These are phyloP conservation scores for Fusarium zealandicum DNA, from an alignment of 2,329 filamentous ascomycete species.

Conservation along the genomic window DNA sequence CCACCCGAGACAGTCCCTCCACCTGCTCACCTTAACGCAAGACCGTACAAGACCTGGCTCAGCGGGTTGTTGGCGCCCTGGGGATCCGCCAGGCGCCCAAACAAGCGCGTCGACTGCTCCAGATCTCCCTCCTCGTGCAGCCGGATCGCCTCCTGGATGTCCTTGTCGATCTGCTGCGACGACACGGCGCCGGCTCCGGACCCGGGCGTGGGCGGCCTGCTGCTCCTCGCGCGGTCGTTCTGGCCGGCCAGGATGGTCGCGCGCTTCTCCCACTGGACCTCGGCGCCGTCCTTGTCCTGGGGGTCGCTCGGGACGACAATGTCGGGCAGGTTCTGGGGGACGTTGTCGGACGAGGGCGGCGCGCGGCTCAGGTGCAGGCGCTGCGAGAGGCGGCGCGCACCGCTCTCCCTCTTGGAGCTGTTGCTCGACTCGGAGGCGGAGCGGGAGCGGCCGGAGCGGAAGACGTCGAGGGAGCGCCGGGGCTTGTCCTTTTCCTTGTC, in stretches of 20 bases:
- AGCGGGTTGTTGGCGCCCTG: slow-evolving; percentile 88
- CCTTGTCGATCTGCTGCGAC: slow-evolving; percentile 64
- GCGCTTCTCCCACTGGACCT: slow-evolving; percentile 89
- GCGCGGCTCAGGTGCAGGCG: slow-evolving; percentile 71
- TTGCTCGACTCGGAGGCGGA: slow-evolving; percentile 55
- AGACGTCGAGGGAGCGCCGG: slow-evolving; percentile 56
- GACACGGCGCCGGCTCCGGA: slow-evolving; percentile 47
- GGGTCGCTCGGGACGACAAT: slow-evolving; percentile 61
- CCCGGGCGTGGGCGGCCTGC: slow-evolving; percentile 50
- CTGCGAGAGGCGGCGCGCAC: slow-evolving; percentile 65
- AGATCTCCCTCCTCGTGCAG: slow-evolving; percentile 88
- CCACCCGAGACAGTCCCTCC: slow-evolving; percentile 21
- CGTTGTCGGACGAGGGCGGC: slow-evolving; percentile 70
- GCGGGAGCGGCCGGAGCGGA: slow-evolving; percentile 55
- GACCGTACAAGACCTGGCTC: slow-evolving; percentile 93
- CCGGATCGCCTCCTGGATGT: slow-evolving; percentile 94
- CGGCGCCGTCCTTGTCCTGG: slow-evolving; percentile 55
- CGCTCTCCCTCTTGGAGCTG: slow-evolving; percentile 45
- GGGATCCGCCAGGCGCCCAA: slow-evolving; percentile 83
- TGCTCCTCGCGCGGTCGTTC: slow-evolving; percentile 57
- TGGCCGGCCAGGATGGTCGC: slow-evolving; percentile 85
- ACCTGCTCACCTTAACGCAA: slow-evolving; percentile 80
- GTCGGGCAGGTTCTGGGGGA: slow-evolving; percentile 81
- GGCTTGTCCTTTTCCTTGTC: slow-evolving; percentile 43
- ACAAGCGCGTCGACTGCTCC: slow-evolving; percentile 81